Conservation (phyloP, 2,329 filamentous ascomycete genomes). For the Xylaria sp. region DNA sequence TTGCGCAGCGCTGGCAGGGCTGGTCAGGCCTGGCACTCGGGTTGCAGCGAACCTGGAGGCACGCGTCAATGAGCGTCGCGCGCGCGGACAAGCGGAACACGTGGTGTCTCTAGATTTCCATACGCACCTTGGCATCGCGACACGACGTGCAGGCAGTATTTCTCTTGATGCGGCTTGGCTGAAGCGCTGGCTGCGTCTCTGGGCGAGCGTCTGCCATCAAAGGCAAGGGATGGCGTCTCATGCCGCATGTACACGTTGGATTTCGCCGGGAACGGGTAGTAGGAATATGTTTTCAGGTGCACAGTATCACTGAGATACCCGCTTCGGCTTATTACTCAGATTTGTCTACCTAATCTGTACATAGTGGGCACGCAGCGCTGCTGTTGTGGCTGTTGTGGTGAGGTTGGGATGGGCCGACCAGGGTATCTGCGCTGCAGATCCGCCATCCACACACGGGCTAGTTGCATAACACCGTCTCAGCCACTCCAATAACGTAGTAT, state of each 20-base stretch:
- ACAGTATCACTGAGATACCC: slow-evolving; percentile 11
- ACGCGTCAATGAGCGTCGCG: neutral
- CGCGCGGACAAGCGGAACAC: neutral
- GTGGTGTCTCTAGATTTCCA: too few relatives aligned
- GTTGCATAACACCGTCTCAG: neutral
- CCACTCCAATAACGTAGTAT: neutral
- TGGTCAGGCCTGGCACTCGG: slow-evolving; percentile 25
- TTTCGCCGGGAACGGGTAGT: slow-evolving; percentile 7
- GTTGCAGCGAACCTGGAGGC: slow-evolving; percentile 31
- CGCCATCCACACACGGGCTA: neutral
- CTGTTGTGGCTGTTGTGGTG: neutral
- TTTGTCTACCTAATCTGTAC: neutral
- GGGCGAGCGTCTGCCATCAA: slow-evolving; percentile 25
- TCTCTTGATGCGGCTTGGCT: slow-evolving; percentile 29
- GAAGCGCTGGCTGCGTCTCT: slow-evolving; percentile 19
- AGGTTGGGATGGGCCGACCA: neutral
- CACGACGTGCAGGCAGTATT: slow-evolving; percentile 33
- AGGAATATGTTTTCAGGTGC: neutral
- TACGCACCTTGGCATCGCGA: slow-evolving; percentile 31
- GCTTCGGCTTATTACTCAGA: slow-evolving; percentile 18
- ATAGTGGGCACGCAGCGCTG: neutral
- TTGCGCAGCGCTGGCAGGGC: slow-evolving; percentile 31
- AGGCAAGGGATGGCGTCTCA: slow-evolving; percentile 19
- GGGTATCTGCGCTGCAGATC: too few relatives aligned
- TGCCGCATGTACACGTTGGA: slow-evolving; percentile 3